These are phyloP conservation scores for Populus tomentosa DNA, from an alignment of 441 rosid genomes.

Conservation along the genomic window DNA sequence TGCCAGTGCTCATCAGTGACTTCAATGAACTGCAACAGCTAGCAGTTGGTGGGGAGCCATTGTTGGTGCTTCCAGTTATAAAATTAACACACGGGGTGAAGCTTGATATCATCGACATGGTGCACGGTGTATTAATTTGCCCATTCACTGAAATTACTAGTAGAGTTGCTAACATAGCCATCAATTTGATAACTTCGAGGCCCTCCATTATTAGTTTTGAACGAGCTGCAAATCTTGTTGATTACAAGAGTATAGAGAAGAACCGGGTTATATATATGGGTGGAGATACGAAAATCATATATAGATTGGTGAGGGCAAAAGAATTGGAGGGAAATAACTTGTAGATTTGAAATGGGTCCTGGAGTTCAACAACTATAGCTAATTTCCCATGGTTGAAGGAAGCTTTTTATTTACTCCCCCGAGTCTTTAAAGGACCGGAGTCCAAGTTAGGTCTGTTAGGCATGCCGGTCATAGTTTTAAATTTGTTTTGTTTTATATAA, in stretches of 20 bases:
- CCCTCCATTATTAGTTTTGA: constrained; percentile 24
- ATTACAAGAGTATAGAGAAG: not conserved
- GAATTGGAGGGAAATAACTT: constrained; percentile 15
- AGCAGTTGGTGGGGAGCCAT: not conserved
- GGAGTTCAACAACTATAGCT: constrained; percentile 74
- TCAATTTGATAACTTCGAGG: constrained; percentile 16
- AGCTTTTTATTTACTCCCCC: not conserved
- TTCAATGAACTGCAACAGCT: not conserved
- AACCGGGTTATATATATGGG: not conserved
- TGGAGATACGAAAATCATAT: constrained; percentile 9
- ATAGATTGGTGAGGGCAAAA: constrained; percentile 18
- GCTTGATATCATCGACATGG: not conserved
- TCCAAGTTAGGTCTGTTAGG: constrained; percentile 25
- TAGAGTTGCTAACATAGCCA: constrained; percentile 16
- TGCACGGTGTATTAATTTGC: constrained; percentile 7
- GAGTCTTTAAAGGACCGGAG: not conserved
- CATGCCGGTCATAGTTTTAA: constrained; percentile 9
- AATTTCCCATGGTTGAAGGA: constrained; percentile 6
- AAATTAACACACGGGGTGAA: constrained; percentile 9
- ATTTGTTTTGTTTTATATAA: not conserved
- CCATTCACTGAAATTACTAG: not conserved
- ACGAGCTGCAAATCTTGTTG: not conserved
- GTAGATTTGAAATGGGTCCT: constrained; percentile 36
- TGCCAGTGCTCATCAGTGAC: not conserved
- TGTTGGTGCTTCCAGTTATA: not conserved